Evolutionary conservation across 352 stramenopile genomes (phyloP), one percentile per base, ranked within the genome.

Genomic region (Thalassiosira gravida): DNA sequence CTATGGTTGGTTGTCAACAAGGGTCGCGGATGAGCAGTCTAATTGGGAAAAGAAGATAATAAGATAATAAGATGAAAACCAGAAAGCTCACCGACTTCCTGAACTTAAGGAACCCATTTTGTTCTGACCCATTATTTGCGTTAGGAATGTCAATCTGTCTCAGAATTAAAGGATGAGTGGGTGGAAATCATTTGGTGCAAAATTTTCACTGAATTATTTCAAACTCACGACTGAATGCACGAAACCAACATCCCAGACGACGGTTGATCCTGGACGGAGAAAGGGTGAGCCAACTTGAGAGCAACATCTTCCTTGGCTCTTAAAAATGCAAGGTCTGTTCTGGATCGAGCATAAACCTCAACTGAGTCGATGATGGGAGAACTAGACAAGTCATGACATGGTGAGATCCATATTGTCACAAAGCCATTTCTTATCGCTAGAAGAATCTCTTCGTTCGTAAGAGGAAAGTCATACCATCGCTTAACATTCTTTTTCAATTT

Each of bases 401-500:
- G 59, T 20, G 75, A 85, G 59, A 94, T 88, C 66, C 66, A 80
- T 44, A 94, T 73, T 55, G 86, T 84, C 13, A 92, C 76, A 72
- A 87, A 88, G 13, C 90, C 90, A 74, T 83, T 92, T 74, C 87
- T 78, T 3, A 90, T 27, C 1, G 68, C 77, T 29, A 92, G 63
- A 39, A 89, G 70, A 73, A 91, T 90, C 62, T 95, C 90, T 50
- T 93, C 90, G 20, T 88, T 74, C 14, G 87, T 92, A 0, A 95
- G 63, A 61, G 74, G 62, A 52, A 93, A 76, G 47, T 90, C 85
- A 67, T 93, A 92, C 90, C 90, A 95, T 50, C 87, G 76, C 69
- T 92, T 93, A 2, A 84, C 39, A 53, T 80, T 74, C 16, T 80
- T 80, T 55, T 79, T 87, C 53, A 92, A 53, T 25, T 92, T 84